Conservation (phyloP, 495 filamentous ascomycete species). For the Penicillium arizonense region DNA sequence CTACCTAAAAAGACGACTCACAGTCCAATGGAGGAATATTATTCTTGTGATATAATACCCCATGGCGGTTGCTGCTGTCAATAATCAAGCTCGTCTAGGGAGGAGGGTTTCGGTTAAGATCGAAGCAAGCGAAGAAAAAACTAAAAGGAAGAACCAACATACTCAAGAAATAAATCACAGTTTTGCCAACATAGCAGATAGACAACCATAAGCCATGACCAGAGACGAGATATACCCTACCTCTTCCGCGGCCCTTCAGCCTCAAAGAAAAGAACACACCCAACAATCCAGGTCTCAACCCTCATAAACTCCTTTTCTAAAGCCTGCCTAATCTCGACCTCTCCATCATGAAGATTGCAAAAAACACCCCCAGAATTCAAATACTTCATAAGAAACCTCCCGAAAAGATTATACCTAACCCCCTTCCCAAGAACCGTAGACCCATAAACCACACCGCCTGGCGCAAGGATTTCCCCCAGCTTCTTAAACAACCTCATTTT, state of each 20-base stretch:
- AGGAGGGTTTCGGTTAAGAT: too few relatives aligned
- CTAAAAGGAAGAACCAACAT: too few relatives aligned
- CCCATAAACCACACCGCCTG: conserved; percentile 32
- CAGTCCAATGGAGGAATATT: not conserved
- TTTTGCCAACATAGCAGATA: too few relatives aligned
- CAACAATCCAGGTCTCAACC: conserved; percentile 6
- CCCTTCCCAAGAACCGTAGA: conserved; percentile 31
- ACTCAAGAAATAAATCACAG: not conserved
- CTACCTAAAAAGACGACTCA: not conserved
- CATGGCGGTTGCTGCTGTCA: too few relatives aligned
- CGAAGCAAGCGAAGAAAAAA: too few relatives aligned
- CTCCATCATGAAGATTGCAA: conserved; percentile 2
- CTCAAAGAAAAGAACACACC: conserved; percentile 3
- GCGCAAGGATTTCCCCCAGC: conserved; percentile 20
- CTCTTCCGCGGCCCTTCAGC: conserved; percentile 54
- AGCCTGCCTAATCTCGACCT: not conserved
- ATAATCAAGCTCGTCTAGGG: too few relatives aligned
- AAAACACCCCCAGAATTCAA: not conserved
- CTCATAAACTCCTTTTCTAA: not conserved
- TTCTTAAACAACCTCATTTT: conserved; percentile 20
- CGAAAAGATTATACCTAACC: conserved; percentile 1
- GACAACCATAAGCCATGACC: too few relatives aligned
- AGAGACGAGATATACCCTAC: too few relatives aligned
- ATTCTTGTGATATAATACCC: not conserved
- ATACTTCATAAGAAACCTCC: not conserved